phyloP scores from a whole-genome alignment of 2,329 filamentous ascomycete genomes.

The Penicillium fuscoglaucum region DNA sequence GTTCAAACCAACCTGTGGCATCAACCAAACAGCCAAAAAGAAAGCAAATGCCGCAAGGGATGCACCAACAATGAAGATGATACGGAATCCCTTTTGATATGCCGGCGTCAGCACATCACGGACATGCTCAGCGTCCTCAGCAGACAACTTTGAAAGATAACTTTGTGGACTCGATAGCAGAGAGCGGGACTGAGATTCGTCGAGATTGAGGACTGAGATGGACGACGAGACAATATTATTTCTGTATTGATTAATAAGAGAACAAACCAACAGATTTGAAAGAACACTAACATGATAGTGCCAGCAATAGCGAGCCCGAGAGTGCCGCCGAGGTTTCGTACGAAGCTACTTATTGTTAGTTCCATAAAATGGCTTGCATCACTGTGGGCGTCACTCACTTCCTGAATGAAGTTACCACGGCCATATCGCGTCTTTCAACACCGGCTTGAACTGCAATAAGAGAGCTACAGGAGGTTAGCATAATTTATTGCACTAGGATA shows the following conservation, averaged over 20 bases:
- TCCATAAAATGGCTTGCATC: not conserved
- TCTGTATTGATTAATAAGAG: slow-evolving; percentile 12
- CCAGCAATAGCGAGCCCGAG: slow-evolving; percentile 43
- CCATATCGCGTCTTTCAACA: slow-evolving; percentile 43
- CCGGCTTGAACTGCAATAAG: slow-evolving; percentile 45
- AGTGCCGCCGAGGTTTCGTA: slow-evolving; percentile 45
- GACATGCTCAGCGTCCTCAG: slow-evolving; percentile 25
- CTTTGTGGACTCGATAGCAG: slow-evolving; percentile 35
- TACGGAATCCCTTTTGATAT: slow-evolving; percentile 42
- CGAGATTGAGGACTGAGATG: slow-evolving; percentile 28
- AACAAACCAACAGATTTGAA: not conserved
- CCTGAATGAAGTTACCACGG: slow-evolving; percentile 41
- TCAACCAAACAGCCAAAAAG: slow-evolving; percentile 35
- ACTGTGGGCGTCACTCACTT: slow-evolving; percentile 26
- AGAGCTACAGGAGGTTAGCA: slow-evolving; percentile 16
- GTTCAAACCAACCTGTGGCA: slow-evolving; percentile 40
- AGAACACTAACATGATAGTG: slow-evolving; percentile 40
- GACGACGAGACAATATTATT: slow-evolving; percentile 34
- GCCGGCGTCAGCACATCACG: slow-evolving; percentile 35
- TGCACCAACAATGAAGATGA: slow-evolving; percentile 44
- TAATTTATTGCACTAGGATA: not conserved
- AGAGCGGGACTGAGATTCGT: slow-evolving; percentile 20
- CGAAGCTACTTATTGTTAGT: slow-evolving; percentile 33
- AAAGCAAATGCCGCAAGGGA: slow-evolving; percentile 39
- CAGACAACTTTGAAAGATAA: slow-evolving; percentile 31